Base-by-base conservation (phyloP, 2,329 filamentous ascomycete genomes). In the Xylariaceae sp. region DNA sequence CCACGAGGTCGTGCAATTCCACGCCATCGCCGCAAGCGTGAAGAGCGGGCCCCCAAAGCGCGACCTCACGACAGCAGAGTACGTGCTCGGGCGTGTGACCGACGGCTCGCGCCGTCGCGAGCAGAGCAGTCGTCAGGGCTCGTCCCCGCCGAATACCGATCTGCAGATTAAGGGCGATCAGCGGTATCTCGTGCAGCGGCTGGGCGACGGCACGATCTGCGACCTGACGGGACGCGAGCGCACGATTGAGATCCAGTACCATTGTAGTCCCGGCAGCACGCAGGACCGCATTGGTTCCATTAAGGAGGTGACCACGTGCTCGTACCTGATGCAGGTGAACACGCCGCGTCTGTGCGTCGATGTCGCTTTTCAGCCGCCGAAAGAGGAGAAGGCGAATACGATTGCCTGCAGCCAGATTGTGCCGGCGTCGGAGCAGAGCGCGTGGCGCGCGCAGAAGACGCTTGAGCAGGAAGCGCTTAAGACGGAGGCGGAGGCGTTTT, bases 301-400 rank as follows among this genome's bases (percentile, higher is more conserved):
- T 75, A 96, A 96, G 73, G 92, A 97, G 73, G 85, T 93, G 1
- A 89, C 88, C 2, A 96, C 91, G 9, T 97, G 92, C 75, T 86
- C 90, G 10, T 97, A 97, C 71, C 80, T 96, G 56, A 96, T 97
- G 92, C 85, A 96, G 37, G 84, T 97, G 63, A 89, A 96, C 71
- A 96, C 92, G 0, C 90, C 92, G 0, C 86, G 91, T 0, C 83
- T 97, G 10, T 97, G 92, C 76, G 85, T 88, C 70, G 92, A 97
- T 66, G 84, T 90, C 8, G 91, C 91, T 8, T 97, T 97, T 72
- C 78, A 88, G 56, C 92, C 92, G 0, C 90, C 91, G 0, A 85
- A 88, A 67, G 87, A 90, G 62, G 88, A 88, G 57, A 83, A 84
- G 59, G 87, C 90, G 4, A 88, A 96, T 71, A 76, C 83, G 8